Base-by-base conservation (phyloP, 1,139 yeast species). In the Blastobotrys malaysiensis region DNA sequence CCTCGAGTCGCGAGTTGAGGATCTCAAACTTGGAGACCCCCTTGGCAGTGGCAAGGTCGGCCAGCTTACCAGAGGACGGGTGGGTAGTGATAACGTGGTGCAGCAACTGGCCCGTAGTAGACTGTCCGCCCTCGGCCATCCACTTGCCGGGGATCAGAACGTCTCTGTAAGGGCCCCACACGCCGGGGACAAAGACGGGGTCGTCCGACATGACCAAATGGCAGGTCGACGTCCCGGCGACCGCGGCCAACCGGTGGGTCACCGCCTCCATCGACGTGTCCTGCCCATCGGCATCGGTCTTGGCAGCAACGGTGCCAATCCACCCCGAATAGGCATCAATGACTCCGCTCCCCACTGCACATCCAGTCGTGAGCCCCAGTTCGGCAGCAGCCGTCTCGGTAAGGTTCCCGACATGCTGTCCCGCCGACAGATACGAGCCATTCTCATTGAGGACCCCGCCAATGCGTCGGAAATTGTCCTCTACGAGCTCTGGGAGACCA, bases 61-160 rank as follows among this genome's bases (percentile, higher is more conserved):
- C 77, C 54, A 91, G 77, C 65, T 87, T 88, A 9, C 81, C 75
- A 62, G 83, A 83, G 0, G 98, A 96, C 0, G 97, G 97, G 67
- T 93, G 99, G 16, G 87, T 84, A 5, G 89, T 78, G 59, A 93
- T 73, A n/a, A 91, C 95, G 70, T 89, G 96, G 2, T 93, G 95
- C 63, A 93, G 78, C 51, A 93, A 78, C 43, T 95, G 97, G 61
- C 99, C 99, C 1, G 99, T 93, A 67, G 96, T 87, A 19, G 95
- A 86, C 72, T 93, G 99, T 18, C 99, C 99, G 66, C 99, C 99
- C 73, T 93, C 99, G n/a, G 98, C 96, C 63, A 90, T 78, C 98
- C 98, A 93, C 65, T 79, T 85, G 11, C 84, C 90, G 43, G 88
- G 87, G 18, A 95, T 88, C 76, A 93, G 78, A 9, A 88, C 96